These are phyloP conservation scores for Botrytis pseudocinerea DNA, from an alignment of 2,329 filamentous ascomycete genomes.

Conservation along the genomic window DNA sequence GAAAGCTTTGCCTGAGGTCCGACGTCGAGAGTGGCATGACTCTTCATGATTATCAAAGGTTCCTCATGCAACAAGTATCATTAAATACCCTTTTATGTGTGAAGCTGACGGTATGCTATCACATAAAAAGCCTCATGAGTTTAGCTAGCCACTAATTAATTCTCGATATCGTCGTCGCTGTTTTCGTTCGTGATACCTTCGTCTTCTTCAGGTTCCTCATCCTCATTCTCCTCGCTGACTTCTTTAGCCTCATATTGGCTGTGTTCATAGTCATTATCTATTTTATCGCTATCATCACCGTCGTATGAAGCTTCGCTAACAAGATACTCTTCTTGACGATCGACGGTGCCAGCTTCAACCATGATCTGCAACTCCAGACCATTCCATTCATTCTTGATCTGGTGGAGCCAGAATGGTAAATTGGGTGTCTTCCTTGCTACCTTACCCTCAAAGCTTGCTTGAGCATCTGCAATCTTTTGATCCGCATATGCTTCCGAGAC, in stretches of 20 bases:
- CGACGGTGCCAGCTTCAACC: not conserved
- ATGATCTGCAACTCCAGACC: not conserved
- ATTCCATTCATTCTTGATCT: not conserved
- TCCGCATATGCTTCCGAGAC: not conserved
- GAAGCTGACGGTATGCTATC: not conserved
- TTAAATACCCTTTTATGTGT: not conserved
- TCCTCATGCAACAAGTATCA: not conserved
- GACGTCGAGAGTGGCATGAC: accelerated
- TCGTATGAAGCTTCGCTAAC: not conserved
- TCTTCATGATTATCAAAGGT: no score
- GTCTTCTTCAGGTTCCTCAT: not conserved
- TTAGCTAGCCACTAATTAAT: not conserved
- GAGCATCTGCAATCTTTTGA: not conserved
- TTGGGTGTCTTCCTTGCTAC: not conserved
- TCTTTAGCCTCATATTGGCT: not conserved
- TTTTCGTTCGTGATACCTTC: not conserved
- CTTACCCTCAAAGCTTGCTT: not conserved
- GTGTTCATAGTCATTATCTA: not conserved
- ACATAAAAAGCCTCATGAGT: no score
- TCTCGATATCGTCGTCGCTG: not conserved
- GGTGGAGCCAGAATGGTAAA: not conserved
- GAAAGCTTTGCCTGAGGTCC: accelerated
- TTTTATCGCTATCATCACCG: accelerated
- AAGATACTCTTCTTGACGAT: not conserved
- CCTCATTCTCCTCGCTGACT: not conserved